A percentile compares a stretch with the other conserved stretches of the same genome.
Conservation (phyloP, 768 basidiomycete species). For the Infundibulicybe gibba region DNA sequence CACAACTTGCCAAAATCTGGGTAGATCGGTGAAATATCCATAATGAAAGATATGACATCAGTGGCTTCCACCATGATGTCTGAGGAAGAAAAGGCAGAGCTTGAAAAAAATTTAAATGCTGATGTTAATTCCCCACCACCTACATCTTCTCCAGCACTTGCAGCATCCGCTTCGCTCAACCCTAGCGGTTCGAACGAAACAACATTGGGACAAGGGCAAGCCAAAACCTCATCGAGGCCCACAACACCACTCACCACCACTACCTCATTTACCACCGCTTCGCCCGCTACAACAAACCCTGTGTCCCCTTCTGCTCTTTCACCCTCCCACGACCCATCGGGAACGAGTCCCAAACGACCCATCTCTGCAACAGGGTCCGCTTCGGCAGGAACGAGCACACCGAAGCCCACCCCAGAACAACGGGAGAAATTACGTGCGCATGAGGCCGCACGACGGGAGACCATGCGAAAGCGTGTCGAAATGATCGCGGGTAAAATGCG, state of each 20-base stretch:
- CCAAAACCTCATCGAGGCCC: slow-evolving; percentile 1
- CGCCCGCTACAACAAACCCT: too few relatives aligned
- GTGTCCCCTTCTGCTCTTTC: slow-evolving; percentile 3
- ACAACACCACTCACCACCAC: slow-evolving; percentile 7
- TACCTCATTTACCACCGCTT: slow-evolving; percentile 8
- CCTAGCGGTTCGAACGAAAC: too few relatives aligned
- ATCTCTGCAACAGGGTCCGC: slow-evolving; percentile 5
- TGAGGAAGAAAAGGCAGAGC: slow-evolving; percentile 88
- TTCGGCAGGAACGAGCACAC: slow-evolving; percentile 11
- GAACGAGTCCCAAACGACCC: slow-evolving; percentile 5
- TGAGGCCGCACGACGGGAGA: slow-evolving; percentile 76
- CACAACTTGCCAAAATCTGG: not conserved
- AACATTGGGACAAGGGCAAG: too few relatives aligned
- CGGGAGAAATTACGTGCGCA: slow-evolving; percentile 78
- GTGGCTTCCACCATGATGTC: slow-evolving; percentile 85
- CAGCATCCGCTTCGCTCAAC: slow-evolving; percentile 7
- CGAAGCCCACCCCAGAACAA: slow-evolving; percentile 77
- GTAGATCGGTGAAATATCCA: slow-evolving; percentile 94
- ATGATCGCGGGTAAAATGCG: slow-evolving; percentile 74
- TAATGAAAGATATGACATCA: slow-evolving; percentile 91
- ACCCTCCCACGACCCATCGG: slow-evolving; percentile 16
- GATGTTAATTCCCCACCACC: slow-evolving; percentile 19
- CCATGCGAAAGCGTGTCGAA: slow-evolving; percentile 74
- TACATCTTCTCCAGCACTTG: slow-evolving; percentile 7
- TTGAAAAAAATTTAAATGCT: slow-evolving; percentile 68